Conservation (phyloP, 306 rosid species). For the Castanospermum australe region DNA sequence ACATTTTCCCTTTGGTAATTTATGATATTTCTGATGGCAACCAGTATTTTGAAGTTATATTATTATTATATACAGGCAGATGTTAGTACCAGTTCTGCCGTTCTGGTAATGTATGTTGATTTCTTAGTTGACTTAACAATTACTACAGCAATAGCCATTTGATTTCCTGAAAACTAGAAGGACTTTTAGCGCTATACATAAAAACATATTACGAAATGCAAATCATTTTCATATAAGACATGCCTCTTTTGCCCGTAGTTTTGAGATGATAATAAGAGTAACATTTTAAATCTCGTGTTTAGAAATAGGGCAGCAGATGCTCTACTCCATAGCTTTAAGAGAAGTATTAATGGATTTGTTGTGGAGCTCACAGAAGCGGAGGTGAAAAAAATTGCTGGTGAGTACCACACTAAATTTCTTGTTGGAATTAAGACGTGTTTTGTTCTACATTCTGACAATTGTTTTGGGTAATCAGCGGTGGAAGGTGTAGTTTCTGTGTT, state of each 20-base stretch:
- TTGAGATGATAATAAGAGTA: background rate
- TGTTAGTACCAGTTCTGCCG: too few species aligned
- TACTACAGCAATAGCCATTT: background rate
- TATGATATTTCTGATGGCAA: background rate
- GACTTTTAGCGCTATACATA: background rate
- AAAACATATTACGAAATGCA: background rate
- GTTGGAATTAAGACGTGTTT: background rate
- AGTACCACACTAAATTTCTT: background rate
- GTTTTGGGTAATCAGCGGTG: background rate
- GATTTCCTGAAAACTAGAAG: background rate
- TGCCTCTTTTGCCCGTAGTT: background rate
- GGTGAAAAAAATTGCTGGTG: background rate
- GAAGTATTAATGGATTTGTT: conserved; percentile 32
- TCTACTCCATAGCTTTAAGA: conserved; percentile 25
- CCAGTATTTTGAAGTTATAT: too few species aligned
- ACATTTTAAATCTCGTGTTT: background rate
- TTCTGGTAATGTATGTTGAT: too few species aligned
- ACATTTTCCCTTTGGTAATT: background rate
- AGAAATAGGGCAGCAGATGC: background rate
- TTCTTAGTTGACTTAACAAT: too few species aligned
- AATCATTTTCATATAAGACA: background rate
- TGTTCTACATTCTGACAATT: background rate
- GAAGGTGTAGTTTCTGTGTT: conserved; percentile 35
- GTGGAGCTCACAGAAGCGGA: conserved; percentile 18
- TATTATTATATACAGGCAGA: too few species aligned